Percentiles rank a stretch among this genome's conserved stretches.
phyloP scores from a whole-genome alignment of 1,284 basidiomycete genomes.

The Phellinidium pouzarii region DNA sequence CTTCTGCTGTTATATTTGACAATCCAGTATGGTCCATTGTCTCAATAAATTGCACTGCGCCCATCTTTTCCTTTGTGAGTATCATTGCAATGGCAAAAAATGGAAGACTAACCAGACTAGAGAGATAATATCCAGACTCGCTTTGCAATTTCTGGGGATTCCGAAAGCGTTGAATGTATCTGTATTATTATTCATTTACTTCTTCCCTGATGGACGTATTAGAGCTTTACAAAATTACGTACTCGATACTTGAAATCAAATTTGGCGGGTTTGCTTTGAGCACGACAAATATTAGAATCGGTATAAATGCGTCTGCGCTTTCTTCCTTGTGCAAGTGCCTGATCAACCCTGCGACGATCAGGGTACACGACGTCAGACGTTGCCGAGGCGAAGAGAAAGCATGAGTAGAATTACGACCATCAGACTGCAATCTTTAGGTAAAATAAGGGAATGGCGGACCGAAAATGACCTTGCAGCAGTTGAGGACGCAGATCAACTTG shows the following conservation, averaged over 20 bases:
- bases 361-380: not conserved
- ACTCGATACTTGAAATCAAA: constrained; percentile 94
- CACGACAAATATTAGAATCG: constrained; percentile 92
- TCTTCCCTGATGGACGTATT: not conserved
- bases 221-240: too few species aligned
- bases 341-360: constrained; percentile 60
- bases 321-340: constrained; percentile 77
- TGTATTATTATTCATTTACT: constrained; percentile 27
- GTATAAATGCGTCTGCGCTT: constrained; percentile 90
- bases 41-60: constrained; percentile 92
- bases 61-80: constrained; percentile 46
- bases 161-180: constrained; percentile 94
- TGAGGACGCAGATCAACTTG: constrained; percentile 96
- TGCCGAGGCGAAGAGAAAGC: constrained; percentile 2
- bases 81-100: not conserved
- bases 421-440: constrained; percentile 10
- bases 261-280: constrained; percentile 91
- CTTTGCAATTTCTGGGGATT: constrained; percentile 86
- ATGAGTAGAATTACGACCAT: constrained; percentile 16
- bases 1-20: constrained; percentile 86
- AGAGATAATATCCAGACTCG: constrained; percentile 96
- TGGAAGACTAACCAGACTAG: constrained; percentile 65
- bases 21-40: constrained; percentile 94
- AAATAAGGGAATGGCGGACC: constrained; percentile 45
- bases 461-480: constrained; percentile 99